A percentile compares a stretch with the other conserved stretches of the same genome.
Conservation (phyloP, 2,329 filamentous ascomycete species). For the Hymenoscyphus fructigenus region DNA sequence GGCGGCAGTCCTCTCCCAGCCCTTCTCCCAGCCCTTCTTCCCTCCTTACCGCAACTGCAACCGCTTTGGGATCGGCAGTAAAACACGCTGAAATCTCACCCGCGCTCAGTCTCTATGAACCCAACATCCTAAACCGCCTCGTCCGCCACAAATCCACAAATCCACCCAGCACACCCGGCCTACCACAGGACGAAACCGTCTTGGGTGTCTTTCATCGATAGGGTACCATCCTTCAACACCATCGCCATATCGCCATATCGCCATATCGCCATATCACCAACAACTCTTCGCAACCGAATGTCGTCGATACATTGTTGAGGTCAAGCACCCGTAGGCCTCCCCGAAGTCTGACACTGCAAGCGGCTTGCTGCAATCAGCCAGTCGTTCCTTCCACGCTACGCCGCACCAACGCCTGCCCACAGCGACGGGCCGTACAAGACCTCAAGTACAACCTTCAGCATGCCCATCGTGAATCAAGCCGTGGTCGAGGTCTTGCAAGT, state of each 20-base stretch:
- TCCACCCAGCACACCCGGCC: not conserved
- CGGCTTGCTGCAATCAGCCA: slow-evolving; percentile 8
- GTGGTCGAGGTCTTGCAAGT: slow-evolving; percentile 30
- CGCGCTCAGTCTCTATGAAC: not conserved
- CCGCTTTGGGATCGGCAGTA: slow-evolving; percentile 4
- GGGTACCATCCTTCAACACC: not conserved
- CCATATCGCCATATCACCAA: not conserved
- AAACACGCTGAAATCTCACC: not conserved
- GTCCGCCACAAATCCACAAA: not conserved
- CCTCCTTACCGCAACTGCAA: not conserved
- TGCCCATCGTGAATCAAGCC: slow-evolving; percentile 31
- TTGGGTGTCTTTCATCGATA: not conserved
- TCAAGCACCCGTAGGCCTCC: slow-evolving; percentile 6
- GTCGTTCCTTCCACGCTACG: slow-evolving; percentile 8
- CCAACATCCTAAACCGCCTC: slow-evolving; percentile 1
- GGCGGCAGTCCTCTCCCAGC: not conserved
- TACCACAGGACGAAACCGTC: not conserved
- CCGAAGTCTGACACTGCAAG: not conserved
- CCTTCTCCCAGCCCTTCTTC: not conserved
- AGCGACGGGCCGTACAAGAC: slow-evolving; percentile 8
- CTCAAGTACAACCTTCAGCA: slow-evolving; percentile 16
- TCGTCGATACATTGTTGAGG: slow-evolving; percentile 1
- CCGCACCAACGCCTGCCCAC: slow-evolving; percentile 6
- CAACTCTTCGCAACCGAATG: slow-evolving; percentile 9
- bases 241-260: not conserved